Percentiles rank a stretch among this genome's conserved stretches.
Evolutionary conservation across 768 basidiomycete species (phyloP).

Genomic region (Trametes maxima): DNA sequence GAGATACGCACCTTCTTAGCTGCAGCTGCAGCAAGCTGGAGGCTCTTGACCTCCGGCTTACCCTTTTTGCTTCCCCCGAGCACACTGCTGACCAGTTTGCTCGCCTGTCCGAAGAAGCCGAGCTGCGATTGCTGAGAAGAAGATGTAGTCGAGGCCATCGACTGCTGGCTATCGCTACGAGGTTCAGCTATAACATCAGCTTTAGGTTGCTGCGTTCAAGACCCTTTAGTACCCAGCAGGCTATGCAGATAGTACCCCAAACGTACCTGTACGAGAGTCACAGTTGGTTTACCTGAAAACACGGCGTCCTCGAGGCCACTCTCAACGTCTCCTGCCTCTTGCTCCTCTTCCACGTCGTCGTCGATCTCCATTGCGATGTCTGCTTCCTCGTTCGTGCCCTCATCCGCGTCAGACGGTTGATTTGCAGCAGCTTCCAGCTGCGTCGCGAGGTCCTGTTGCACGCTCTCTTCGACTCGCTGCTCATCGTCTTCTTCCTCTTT

Average conservation of each 20-base stretch:
- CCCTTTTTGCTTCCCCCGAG: conserved; percentile 71
- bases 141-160: conserved; percentile 46
- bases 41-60: conserved; percentile 74
- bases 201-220: conserved; percentile 9
- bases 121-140: conserved; percentile 44
- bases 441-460: conserved; percentile 5
- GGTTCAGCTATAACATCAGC: conserved; percentile 27
- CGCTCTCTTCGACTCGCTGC: conserved; percentile 33
- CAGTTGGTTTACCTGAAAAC: conserved; percentile 41
- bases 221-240: background rate
- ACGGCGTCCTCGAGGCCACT: conserved; percentile 44
- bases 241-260: conserved; percentile 2
- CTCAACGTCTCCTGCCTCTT: conserved; percentile 32
- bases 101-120: conserved; percentile 73
- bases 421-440: conserved; percentile 17
- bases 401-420: conserved; percentile 11
- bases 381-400: conserved; percentile 20
- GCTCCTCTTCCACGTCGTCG: conserved; percentile 35
- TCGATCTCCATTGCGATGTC: conserved; percentile 43
- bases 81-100: conserved; percentile 66
- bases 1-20: conserved; percentile 78
- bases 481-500: conserved; percentile 20
- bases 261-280: conserved; percentile 36
- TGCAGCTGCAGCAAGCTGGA: conserved; percentile 79
- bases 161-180: conserved; percentile 57